Base-by-base conservation (phyloP, 768 basidiomycete genomes). In the Psilocybe azurescens region DNA sequence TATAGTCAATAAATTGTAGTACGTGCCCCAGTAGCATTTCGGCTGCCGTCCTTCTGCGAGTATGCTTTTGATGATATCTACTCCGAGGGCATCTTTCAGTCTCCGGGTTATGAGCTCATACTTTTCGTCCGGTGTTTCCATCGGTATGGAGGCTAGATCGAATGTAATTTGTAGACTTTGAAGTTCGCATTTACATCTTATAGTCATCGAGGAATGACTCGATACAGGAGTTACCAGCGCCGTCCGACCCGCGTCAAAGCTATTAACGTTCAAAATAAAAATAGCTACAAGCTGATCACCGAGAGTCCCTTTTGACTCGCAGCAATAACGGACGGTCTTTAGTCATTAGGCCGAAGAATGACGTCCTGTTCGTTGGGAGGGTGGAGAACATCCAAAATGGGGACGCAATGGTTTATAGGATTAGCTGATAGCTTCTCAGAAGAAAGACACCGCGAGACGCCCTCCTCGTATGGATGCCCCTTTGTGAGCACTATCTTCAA, bases 11-110 rank as follows among this genome's bases (percentile, higher is more conserved):
- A 2, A 24, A 24, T 24, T 24, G 14, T 44, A 5, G 36, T 68
- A 82, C 89, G 60, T 68, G 89, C 95, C 96, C 94, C 93, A 99
- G 86, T 98, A 98, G 70, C 88, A 88, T 74, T 90, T 94, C 13
- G 89, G 88, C 13, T 88, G 74, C 70, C 88, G 81, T 16, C 89
- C 93, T 72, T 96, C 89, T 6, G 83, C 80, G 24, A 98, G 79
- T 60, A 95, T 89, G 36, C 84, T 79, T 74, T 93, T 91, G 75
- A 99, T 90, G 39, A 81, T 77, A 47, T 97, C 95, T 2, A 83
- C 93, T 20, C 95, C 93, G 4, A 99, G 87, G 5, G 93, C 89
- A 74, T 99, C 97, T 65, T 93, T 87, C 33, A 99, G 75, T 66
- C 91, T 79, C 53, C 96, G 79, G 1, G 93, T 96, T 60, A 99